Percentiles rank a stretch among this genome's conserved stretches.
These are phyloP conservation scores for Pseudogymnoascus sp. DNA, from an alignment of 2,329 filamentous ascomycete species.

Conservation along the genomic window DNA sequence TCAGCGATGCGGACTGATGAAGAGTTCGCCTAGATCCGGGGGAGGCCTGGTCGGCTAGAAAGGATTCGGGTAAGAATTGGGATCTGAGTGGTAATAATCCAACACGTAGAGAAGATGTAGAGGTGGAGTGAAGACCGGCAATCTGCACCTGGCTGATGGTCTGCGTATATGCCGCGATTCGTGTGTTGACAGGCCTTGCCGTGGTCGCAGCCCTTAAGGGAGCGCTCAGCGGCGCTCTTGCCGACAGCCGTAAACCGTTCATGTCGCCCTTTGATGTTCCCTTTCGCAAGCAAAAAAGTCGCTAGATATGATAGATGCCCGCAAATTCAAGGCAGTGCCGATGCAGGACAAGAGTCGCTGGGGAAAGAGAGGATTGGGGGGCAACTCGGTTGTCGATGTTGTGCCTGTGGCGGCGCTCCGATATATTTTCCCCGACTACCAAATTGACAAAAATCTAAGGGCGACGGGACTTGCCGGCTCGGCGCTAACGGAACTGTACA, in stretches of 20 bases:
- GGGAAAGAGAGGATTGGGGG: background rate
- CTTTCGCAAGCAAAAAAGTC: background rate
- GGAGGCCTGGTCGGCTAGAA: slow-evolving; percentile 14
- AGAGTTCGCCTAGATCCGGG: slow-evolving; percentile 17
- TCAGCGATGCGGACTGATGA: slow-evolving; percentile 20
- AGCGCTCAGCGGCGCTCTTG: slow-evolving; percentile 20
- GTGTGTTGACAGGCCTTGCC: slow-evolving; percentile 26
- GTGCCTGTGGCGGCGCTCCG: slow-evolving; percentile 6
- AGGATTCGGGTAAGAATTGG: slow-evolving; percentile 31
- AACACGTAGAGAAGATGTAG: slow-evolving; percentile 27
- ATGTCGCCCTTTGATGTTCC: slow-evolving; percentile 17
- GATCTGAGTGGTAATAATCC: slow-evolving; percentile 21
- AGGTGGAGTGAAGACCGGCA: slow-evolving; percentile 20
- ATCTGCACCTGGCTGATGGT: slow-evolving; percentile 27
- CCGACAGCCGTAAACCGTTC: slow-evolving; percentile 24
- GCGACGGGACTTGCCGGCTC: slow-evolving; percentile 16
- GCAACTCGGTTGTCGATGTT: slow-evolving; percentile 3
- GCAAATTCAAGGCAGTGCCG: background rate
- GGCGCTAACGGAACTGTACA: slow-evolving; percentile 18
- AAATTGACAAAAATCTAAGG: slow-evolving; percentile 14
- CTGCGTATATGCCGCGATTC: slow-evolving; percentile 26
- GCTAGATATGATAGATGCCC: slow-evolving; percentile 6
- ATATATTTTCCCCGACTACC: slow-evolving; percentile 10
- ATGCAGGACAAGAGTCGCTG: slow-evolving; percentile 2
- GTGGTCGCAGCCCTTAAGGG: slow-evolving; percentile 25